Percentiles rank a stretch among this genome's conserved stretches.
Evolutionary conservation across 768 basidiomycete species (phyloP).

Genomic region (Mycena leptocephala): DNA sequence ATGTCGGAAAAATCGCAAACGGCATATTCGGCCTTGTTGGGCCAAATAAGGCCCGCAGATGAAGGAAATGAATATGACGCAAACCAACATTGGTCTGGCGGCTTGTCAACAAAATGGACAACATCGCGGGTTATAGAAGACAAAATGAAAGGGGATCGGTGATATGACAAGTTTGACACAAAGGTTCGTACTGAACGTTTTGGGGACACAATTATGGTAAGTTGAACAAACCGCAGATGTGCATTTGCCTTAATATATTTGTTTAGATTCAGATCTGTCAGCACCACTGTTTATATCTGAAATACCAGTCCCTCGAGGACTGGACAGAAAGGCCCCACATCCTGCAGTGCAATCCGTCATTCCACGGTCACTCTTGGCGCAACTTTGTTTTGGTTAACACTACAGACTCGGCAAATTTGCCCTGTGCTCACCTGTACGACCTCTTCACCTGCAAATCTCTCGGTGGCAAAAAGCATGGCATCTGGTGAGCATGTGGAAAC

Average conservation of each 20-base stretch:
- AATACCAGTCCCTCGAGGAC: slow-evolving; percentile 45
- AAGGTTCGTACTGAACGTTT: neutral
- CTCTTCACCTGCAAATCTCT: neutral
- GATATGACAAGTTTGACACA: neutral
- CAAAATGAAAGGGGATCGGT: neutral
- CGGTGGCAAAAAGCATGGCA: neutral
- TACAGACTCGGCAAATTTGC: neutral
- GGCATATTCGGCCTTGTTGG: too few species aligned
- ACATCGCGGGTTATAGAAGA: neutral
- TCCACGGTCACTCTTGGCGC: slow-evolving; percentile 36
- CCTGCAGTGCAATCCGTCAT: slow-evolving; percentile 43
- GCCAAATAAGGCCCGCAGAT: too few species aligned
- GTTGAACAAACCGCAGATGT: neutral
- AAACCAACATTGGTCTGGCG: neutral
- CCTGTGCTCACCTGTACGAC: neutral
- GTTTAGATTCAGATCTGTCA: slow-evolving; percentile 39
- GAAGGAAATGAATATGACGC: too few species aligned
- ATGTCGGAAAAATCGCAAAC: too few species aligned
- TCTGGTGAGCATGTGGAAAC: neutral
- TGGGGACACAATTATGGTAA: slow-evolving; percentile 14
- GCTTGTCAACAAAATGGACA: neutral
- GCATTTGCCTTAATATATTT: neutral
- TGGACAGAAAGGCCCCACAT: slow-evolving; percentile 45
- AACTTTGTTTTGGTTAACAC: slow-evolving; percentile 39
- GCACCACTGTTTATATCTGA: slow-evolving; percentile 41